These are phyloP conservation scores for Quercus phellos DNA, from an alignment of 331 rosid genomes.

Conservation along the genomic window DNA sequence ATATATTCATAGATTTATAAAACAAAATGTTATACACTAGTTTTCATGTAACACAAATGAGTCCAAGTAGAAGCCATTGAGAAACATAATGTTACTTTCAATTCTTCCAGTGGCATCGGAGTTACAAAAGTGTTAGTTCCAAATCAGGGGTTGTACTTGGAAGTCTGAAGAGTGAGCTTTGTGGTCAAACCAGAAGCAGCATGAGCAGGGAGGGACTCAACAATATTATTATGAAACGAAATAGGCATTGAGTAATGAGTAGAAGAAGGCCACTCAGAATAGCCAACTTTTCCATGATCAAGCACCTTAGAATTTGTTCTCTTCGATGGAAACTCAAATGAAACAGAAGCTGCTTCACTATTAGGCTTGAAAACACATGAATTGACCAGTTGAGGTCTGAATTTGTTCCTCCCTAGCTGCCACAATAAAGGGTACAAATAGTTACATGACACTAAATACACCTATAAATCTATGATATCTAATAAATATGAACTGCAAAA, in stretches of 20 bases:
- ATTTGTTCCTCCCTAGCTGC: conserved; percentile 14
- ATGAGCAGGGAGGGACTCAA: neutral
- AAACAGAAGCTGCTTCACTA: conserved; percentile 2
- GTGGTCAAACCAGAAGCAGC: neutral
- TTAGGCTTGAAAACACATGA: conserved; percentile 7
- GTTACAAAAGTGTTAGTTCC: conserved; percentile 43
- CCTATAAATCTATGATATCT: too few relatives aligned
- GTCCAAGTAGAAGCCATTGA: too few relatives aligned
- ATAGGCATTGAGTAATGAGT: conserved; percentile 4
- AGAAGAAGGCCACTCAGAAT: conserved; percentile 22
- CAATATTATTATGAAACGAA: neutral
- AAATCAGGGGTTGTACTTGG: conserved; percentile 30
- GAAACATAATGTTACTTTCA: too few relatives aligned
- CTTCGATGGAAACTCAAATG: conserved; percentile 17
- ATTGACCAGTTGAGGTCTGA: neutral
- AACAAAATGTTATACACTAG: too few relatives aligned
- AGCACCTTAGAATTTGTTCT: neutral
- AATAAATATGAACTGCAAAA: too few relatives aligned
- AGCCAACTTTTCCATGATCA: neutral
- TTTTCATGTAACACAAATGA: too few relatives aligned
- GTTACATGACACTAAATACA: neutral
- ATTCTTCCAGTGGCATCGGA: conserved; percentile 24
- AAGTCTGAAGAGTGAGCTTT: neutral
- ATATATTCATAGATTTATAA: too few relatives aligned
- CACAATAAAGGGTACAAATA: neutral